phyloP scores from a whole-genome alignment of 2,329 filamentous ascomycete species.

The Ophiocordyceps sinensis region DNA sequence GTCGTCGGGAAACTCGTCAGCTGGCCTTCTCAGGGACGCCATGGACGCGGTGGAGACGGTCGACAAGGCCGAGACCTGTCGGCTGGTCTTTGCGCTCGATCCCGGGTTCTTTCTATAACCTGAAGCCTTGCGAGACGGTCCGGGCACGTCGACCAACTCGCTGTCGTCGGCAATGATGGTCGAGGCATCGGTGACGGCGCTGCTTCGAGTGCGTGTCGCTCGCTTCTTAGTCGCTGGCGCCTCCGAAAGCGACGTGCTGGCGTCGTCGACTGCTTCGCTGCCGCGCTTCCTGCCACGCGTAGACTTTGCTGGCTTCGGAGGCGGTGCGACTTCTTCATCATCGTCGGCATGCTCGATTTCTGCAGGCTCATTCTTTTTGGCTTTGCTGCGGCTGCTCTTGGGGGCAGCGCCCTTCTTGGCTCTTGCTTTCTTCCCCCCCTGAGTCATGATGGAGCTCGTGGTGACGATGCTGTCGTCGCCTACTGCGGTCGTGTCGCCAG shows the following conservation, averaged over 20 bases:
- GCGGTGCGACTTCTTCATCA: constrained; percentile 10
- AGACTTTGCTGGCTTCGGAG: constrained; percentile 21
- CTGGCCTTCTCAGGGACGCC: constrained; percentile 23
- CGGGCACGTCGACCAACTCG: constrained; percentile 22
- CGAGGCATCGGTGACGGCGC: constrained; percentile 25
- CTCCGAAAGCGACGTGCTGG: constrained; percentile 25
- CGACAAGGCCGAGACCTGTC: constrained; percentile 7
- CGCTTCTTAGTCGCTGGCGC: constrained; percentile 45
- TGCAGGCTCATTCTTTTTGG: constrained; percentile 34
- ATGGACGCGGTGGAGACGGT: constrained; percentile 40
- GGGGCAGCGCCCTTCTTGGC: constrained; percentile 38
- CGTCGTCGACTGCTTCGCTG: constrained; percentile 44
- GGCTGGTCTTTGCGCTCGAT: constrained; percentile 22
- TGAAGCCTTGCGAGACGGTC: constrained; percentile 8
- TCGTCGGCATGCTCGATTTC: constrained; percentile 7
- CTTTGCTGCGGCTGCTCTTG: constrained; percentile 23
- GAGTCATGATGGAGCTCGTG: constrained; percentile 43
- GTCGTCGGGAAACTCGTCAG: constrained; percentile 38
- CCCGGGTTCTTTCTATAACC: constrained; percentile 25
- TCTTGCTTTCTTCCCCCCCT: constrained; percentile 41
- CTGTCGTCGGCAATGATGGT: constrained; percentile 23
- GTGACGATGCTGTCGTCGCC: constrained; percentile 46
- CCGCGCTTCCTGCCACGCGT: constrained; percentile 45
- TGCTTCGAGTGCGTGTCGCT: constrained; percentile 35
- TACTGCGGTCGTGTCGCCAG: constrained; percentile 32